A percentile compares a stretch with the other conserved stretches of the same genome.
phyloP scores from a whole-genome alignment of 2,329 filamentous ascomycete species.

The Sphaerulina musiva region DNA sequence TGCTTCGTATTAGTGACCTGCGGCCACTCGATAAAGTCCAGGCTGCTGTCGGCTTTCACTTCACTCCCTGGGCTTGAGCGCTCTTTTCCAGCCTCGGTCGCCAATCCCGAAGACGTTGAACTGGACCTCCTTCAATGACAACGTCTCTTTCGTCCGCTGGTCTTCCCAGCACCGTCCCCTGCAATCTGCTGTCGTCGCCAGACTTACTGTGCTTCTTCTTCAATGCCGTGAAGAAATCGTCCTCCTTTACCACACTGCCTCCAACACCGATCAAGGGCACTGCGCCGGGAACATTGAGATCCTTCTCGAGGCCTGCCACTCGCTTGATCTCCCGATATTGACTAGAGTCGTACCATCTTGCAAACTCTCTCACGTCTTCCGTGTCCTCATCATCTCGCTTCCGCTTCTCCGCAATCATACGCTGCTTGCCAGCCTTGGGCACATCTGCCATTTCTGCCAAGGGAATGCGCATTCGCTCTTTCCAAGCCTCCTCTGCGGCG shows the following conservation, averaged over 20 bases:
- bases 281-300: constrained; percentile 47
- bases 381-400: constrained; percentile 62
- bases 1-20: neutral
- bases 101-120: constrained; percentile 64
- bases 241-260: constrained; percentile 36
- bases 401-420: constrained; percentile 37
- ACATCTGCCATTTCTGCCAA: constrained; percentile 38
- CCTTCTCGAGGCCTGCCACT: constrained; percentile 58
- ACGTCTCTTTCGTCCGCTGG: constrained; percentile 64
- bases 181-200: constrained; percentile 71
- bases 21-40: neutral
- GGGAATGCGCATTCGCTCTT: constrained; percentile 45
- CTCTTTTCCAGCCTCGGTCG: constrained; percentile 32
- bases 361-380: constrained; percentile 68
- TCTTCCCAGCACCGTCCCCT: constrained; percentile 75
- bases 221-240: constrained; percentile 51
- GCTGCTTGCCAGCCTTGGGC: constrained; percentile 28
- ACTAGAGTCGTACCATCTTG: constrained; percentile 69
- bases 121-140: constrained; percentile 69
- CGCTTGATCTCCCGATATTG: constrained; percentile 73
- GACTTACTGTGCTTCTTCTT: constrained; percentile 92
- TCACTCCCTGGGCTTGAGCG: constrained; percentile 4
- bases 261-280: constrained; percentile 37
- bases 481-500: constrained; percentile 62
- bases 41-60: neutral